phyloP scores from a whole-genome alignment of 192 early-diverging fungal species.

The Glomus cerebriforme region DNA sequence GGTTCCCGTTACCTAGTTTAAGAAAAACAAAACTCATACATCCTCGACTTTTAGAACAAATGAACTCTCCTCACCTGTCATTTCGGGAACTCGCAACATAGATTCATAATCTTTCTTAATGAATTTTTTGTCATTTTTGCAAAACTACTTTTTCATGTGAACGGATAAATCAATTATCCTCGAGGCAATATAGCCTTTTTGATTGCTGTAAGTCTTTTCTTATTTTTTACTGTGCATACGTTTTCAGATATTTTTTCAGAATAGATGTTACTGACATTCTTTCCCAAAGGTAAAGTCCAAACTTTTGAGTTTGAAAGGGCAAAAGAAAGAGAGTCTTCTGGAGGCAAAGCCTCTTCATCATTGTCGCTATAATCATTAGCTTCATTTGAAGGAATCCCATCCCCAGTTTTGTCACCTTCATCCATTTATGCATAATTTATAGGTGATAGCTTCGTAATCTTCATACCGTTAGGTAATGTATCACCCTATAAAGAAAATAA shows the following conservation, averaged over 20 bases:
- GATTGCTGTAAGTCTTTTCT: conserved; percentile 20
- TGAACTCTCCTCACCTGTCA: conserved; percentile 10
- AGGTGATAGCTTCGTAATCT: conserved; percentile 8
- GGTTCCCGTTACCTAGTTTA: no score
- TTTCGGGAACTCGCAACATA: conserved; percentile 24
- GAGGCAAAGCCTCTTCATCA: conserved; percentile 13
- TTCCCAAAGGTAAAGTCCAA: conserved; percentile 18
- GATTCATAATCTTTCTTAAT: conserved; percentile 22
- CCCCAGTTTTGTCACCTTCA: not conserved
- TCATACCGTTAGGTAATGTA: not conserved
- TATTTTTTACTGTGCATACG: conserved; percentile 1
- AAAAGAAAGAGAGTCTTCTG: not conserved
- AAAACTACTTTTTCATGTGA: conserved; percentile 35
- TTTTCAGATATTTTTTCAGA: conserved; percentile 19
- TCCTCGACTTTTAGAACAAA: conserved; percentile 26
- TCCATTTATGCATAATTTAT: not conserved
- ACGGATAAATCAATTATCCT: conserved; percentile 25
- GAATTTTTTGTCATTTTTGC: conserved; percentile 1
- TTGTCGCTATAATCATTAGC: conserved; percentile 5
- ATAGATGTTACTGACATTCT: conserved; percentile 24
- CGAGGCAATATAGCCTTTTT: conserved; percentile 27
- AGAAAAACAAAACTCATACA: conserved; percentile 26
- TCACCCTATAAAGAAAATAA: not conserved
- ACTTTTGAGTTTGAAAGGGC: not conserved
- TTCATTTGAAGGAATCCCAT: not conserved